Evolutionary conservation across 2,329 filamentous ascomycete genomes (phyloP), one percentile per base, ranked within the genome.

Genomic region (Rhynchosporium agropyri): DNA sequence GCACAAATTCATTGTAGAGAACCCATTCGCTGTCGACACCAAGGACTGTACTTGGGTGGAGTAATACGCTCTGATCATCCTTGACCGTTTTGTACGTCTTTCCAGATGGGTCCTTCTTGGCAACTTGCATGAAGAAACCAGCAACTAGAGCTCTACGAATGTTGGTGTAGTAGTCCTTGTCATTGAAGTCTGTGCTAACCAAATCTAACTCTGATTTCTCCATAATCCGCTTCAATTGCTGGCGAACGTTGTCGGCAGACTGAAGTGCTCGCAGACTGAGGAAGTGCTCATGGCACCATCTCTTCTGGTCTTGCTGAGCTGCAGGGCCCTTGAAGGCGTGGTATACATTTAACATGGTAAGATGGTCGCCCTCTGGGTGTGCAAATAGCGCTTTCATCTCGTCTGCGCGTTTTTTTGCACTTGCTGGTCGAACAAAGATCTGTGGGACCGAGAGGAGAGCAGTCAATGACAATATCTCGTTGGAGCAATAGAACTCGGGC

Each of bases 111-210:
- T 98, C 92, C 75, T 90, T 92, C 86, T 96, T 97, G 63, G 95
- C 96, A 28, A 98, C 91, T 76, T 99, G 95, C 95, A 99, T 99
- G 83, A 99, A 99, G 83, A 99, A 99, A 40, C 96, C 95, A 0
- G 93, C 85, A 12, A 97, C 89, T 13, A 99, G 84, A 8, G 95
- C 94, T 43, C 92, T 88, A 50, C 94, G 90, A 72, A 99, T 99
- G 77, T 99, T 99, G 76, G 87, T 92, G 78, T 98, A 99, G 81
- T 99, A 99, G 74, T 96, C 91, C 82, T 96, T 97, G 79, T 98
- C 89, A 72, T 93, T 89, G 74, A 97, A 98, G 0, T 90, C 85
- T 0, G 94, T 98, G 58, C 90, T 95, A 60, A 97, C 76, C 57
- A 99, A 86, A 65, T 96, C 90, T 9, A 99, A 79, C 63, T 89